Conservation (phyloP, 2,329 filamentous ascomycete species). For the Neoascochyta sp. region DNA sequence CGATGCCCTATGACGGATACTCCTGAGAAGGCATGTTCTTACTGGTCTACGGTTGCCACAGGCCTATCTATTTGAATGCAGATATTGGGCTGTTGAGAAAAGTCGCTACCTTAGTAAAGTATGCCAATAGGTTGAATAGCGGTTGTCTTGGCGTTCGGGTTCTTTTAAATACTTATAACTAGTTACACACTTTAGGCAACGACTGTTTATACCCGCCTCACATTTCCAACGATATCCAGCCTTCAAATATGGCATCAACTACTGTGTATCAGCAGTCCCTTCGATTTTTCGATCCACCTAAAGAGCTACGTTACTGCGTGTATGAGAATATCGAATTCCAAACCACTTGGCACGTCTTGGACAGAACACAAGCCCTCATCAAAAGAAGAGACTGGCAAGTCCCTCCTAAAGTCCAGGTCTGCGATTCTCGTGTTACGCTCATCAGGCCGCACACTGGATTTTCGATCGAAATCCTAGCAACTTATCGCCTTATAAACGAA, state of each 20-base stretch:
- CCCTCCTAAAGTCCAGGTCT: conserved; percentile 4
- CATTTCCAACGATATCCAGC: conserved; percentile 1
- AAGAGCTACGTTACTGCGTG: conserved; percentile 8
- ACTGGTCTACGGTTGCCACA: no score
- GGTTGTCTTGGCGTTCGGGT: no score
- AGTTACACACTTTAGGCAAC: no score
- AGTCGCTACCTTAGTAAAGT: no score
- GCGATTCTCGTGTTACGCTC: conserved; percentile 6
- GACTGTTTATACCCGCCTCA: neutral
- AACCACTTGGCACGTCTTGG: conserved; percentile 7
- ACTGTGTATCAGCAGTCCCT: conserved; percentile 3
- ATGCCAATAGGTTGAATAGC: no score
- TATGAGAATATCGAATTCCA: conserved; percentile 7
- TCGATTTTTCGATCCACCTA: conserved; percentile 10
- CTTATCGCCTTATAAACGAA: conserved; percentile 7
- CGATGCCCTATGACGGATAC: no score
- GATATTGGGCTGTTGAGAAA: no score
- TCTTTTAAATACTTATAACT: no score
- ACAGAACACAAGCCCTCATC: conserved; percentile 4
- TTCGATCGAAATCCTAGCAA: conserved; percentile 5
- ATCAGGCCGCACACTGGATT: conserved; percentile 5
- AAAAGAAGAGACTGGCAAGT: conserved; percentile 4
- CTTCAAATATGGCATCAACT: conserved; percentile 4
- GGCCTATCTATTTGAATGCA: no score
- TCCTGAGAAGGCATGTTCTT: no score